Base-by-base conservation (phyloP, 495 filamentous ascomycete species). In the Lasiosphaeria ovina region DNA sequence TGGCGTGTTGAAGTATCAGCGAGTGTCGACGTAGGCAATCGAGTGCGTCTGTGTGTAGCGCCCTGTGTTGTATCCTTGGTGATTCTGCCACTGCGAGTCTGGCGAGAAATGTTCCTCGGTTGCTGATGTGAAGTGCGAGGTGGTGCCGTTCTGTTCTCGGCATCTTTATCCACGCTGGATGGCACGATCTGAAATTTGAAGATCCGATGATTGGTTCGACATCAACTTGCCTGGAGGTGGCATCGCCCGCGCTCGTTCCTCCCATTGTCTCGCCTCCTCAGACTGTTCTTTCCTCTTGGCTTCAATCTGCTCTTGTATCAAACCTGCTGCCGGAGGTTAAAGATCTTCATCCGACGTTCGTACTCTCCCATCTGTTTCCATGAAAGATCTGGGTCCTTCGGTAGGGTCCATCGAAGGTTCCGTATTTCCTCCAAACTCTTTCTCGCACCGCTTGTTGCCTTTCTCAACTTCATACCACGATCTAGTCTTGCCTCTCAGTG, bases 31-130 rank as follows among this genome's bases (percentile, higher is more conserved):
- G n/a, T n/a, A n/a, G n/a, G n/a, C n/a, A n/a, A n/a, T n/a, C n/a
- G n/a, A n/a, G n/a, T n/a, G n/a, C n/a, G n/a, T n/a, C n/a, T n/a
- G n/a, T n/a, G n/a, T n/a, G n/a, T n/a, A n/a, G n/a, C n/a, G n/a
- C n/a, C n/a, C n/a, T n/a, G n/a, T 31, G 50, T 32, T 51, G 60
- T 34, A 44, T 62, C 33, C 51, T 63, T 63, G 7, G n/a, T 56
- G 55, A 50, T 50, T 63, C 55, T 34, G 35, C 60, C 42, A 48
- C 54, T 35, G 40, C 47, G 60, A 48, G 60, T 47, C n/a, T n/a
- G n/a, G n/a, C n/a, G n/a, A 32, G 34, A 47, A 54, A 44, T 52
- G 35, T 57, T 54, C 47, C 54, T 58, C 42, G 48, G 31, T 34
- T n/a, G 50, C 53, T 32, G 55, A 17, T 34, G 33, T 38, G 55